These are phyloP conservation scores for Cryptococcus wingfieldii DNA, from an alignment of 1,284 basidiomycete genomes.

Conservation along the genomic window DNA sequence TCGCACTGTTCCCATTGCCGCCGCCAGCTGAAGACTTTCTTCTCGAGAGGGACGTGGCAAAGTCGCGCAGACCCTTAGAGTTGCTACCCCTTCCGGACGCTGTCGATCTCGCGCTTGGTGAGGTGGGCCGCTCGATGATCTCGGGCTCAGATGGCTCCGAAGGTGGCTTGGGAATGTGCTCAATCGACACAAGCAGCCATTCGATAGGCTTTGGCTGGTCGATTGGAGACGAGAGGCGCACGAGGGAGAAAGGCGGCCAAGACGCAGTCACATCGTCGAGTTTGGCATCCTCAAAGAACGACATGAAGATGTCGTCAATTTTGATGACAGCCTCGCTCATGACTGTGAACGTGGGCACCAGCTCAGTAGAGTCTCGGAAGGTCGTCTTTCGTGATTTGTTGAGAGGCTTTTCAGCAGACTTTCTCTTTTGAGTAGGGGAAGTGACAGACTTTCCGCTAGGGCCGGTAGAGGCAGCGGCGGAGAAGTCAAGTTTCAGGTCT, in stretches of 20 bases:
- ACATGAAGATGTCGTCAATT: conserved; percentile 37
- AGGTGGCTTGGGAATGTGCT: conserved; percentile 10
- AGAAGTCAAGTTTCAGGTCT: conserved; percentile 7
- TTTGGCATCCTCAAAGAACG: conserved; percentile 38
- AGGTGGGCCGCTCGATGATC: conserved; percentile 12
- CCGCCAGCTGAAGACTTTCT: conserved; percentile 14
- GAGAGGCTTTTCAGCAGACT: not conserved
- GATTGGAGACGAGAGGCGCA: conserved; percentile 21
- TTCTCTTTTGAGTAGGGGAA: not conserved
- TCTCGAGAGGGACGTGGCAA: conserved; percentile 26
- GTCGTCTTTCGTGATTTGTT: not conserved
- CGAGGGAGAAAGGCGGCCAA: conserved; percentile 37
- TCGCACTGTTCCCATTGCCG: not conserved
- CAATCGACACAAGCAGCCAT: conserved; percentile 34
- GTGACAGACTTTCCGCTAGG: not conserved
- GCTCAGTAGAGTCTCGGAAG: not conserved
- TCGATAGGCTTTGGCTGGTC: conserved; percentile 13
- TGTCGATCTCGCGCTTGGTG: conserved; percentile 16
- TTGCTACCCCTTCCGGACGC: conserved; percentile 18
- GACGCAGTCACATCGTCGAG: conserved; percentile 17
- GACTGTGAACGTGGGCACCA: conserved; percentile 4
- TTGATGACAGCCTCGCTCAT: conserved; percentile 25
- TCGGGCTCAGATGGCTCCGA: not conserved
- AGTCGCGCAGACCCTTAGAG: conserved; percentile 18
- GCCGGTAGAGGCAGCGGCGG: not conserved